phyloP scores from a whole-genome alignment of 2,329 filamentous ascomycete species.

The Annulohypoxylon truncatum region DNA sequence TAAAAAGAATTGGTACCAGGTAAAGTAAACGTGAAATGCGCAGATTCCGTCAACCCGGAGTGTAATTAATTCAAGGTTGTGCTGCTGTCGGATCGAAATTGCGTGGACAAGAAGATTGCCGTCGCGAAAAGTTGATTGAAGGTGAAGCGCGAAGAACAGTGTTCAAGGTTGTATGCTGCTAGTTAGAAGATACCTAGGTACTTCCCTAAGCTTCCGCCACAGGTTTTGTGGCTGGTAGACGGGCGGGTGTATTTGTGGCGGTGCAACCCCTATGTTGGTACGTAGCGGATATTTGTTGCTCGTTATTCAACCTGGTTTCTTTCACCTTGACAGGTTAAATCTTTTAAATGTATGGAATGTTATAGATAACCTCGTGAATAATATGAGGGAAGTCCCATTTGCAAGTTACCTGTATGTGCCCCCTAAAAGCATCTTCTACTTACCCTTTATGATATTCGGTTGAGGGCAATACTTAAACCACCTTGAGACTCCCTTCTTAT shows the following conservation, averaged over 20 bases:
- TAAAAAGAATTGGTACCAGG: background rate
- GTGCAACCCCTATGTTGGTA: background rate
- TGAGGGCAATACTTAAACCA: too few relatives aligned
- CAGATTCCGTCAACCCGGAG: background rate
- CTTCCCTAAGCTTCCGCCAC: conserved; percentile 31
- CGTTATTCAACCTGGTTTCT: too few relatives aligned
- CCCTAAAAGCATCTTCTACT: too few relatives aligned
- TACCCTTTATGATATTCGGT: too few relatives aligned
- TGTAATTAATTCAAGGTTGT: background rate
- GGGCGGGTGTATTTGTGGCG: background rate
- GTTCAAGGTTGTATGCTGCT: background rate
- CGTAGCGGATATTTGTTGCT: background rate
- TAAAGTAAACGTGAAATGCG: background rate
- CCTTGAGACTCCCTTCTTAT: too few relatives aligned
- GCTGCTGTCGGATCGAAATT: background rate
- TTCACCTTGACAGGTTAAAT: too few relatives aligned
- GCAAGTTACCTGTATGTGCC: too few relatives aligned
- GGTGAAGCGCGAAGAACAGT: conserved; percentile 28
- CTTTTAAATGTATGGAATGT: too few relatives aligned
- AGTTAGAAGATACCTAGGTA: background rate
- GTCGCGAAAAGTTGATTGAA: conserved; percentile 32
- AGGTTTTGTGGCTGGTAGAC: background rate
- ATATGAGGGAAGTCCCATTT: too few relatives aligned
- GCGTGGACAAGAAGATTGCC: conserved; percentile 2
- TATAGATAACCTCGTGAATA: too few relatives aligned